Conservation (phyloP, 1,139 yeast species). For the Yamadazyma diospyri region DNA sequence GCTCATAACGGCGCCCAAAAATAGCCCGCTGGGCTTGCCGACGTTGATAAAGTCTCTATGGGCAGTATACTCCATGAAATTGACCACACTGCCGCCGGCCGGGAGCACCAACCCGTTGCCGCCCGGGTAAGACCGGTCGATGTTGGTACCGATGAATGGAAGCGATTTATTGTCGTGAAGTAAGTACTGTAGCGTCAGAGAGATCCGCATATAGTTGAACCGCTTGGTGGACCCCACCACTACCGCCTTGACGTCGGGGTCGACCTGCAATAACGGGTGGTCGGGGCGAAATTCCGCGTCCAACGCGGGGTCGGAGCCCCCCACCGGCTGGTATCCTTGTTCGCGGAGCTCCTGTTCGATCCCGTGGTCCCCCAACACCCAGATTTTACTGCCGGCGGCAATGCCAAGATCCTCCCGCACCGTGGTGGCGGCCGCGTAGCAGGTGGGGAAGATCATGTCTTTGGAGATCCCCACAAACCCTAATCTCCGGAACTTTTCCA, state of each 20-base stretch:
- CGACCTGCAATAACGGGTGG: slow-evolving; percentile 44
- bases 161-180: slow-evolving; percentile 28
- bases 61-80: slow-evolving; percentile 35
- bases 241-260: slow-evolving; percentile 39
- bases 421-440: slow-evolving; percentile 34
- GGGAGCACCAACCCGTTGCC: slow-evolving; percentile 36
- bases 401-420: slow-evolving; percentile 23
- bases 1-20: slow-evolving; percentile 28
- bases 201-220: slow-evolving; percentile 36
- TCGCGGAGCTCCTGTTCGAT: slow-evolving; percentile 67
- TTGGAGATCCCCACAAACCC: slow-evolving; percentile 31
- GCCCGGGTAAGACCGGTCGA: slow-evolving; percentile 41
- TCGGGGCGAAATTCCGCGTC: slow-evolving; percentile 32
- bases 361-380: slow-evolving; percentile 86
- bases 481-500: slow-evolving; percentile 28
- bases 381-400: slow-evolving; percentile 50
- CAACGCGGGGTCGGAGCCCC: slow-evolving; percentile 59
- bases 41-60: slow-evolving; percentile 31
- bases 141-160: slow-evolving; percentile 41
- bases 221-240: slow-evolving; percentile 40
- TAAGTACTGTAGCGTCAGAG: slow-evolving; percentile 38
- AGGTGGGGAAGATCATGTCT: slow-evolving; percentile 34
- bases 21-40: slow-evolving; percentile 36
- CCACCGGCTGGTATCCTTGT: slow-evolving; percentile 66
- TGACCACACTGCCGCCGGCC: slow-evolving; percentile 44